Evolutionary conservation across 129 eudicot genomes (phyloP).

Genomic region (Arctium lappa): DNA sequence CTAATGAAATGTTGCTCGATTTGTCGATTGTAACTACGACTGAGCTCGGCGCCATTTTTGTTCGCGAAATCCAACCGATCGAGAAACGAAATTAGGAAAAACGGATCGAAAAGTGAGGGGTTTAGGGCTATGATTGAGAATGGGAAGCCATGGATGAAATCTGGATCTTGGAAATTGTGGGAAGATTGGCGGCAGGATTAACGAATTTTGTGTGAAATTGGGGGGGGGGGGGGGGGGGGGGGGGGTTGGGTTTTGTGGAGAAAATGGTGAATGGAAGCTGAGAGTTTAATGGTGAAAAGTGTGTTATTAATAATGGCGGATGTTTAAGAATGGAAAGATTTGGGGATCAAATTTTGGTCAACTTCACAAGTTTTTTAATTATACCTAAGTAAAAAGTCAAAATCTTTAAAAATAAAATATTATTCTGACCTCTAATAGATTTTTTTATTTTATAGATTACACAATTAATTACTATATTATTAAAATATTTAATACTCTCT

Average conservation of each 20-base stretch:
- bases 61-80: neutral
- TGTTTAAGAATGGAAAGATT: too few species aligned
- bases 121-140: neutral
- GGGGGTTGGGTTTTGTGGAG: conserved; percentile 1
- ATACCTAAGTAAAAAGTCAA: too few species aligned
- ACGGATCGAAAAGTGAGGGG: neutral
- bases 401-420: too few species aligned
- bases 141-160: conserved; percentile 7
- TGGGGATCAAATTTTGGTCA: too few species aligned
- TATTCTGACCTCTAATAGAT: too few species aligned
- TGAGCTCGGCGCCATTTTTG: conserved; percentile 47
- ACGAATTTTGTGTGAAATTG: too few species aligned
- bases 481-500: too few species aligned
- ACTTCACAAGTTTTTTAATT: too few species aligned
- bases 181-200: neutral
- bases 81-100: neutral
- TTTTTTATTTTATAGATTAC: too few species aligned
- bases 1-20: conserved; percentile 45
- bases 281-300: neutral
- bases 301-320: too few species aligned
- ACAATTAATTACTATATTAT: too few species aligned
- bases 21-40: conserved; percentile 50
- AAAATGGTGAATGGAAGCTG: neutral
- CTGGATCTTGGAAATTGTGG: conserved; percentile 33
- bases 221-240: neutral